phyloP scores from a whole-genome alignment of 1,284 basidiomycete genomes.

The Cryptococcus deneoformans region DNA sequence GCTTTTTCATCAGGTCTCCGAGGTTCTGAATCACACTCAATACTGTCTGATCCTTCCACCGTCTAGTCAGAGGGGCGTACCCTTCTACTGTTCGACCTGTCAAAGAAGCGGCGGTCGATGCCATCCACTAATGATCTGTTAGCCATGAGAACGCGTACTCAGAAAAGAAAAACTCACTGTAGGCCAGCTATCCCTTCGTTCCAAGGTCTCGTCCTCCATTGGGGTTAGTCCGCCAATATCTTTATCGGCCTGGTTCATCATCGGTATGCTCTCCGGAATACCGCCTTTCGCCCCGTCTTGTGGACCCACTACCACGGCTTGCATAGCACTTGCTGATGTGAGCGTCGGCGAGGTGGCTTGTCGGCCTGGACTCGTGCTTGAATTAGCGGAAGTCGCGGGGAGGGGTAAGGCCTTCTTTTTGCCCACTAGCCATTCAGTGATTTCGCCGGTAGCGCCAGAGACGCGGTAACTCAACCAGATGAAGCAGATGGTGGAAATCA shows the following conservation, averaged over 20 bases:
- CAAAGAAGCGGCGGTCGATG: conserved; percentile 20
- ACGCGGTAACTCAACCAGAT: conserved; percentile 73
- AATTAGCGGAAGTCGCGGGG: conserved; percentile 15
- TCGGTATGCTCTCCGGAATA: conserved; percentile 45
- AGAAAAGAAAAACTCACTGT: conserved; percentile 14
- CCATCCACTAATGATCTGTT: conserved; percentile 25
- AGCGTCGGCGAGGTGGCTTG: neutral
- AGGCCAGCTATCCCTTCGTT: conserved; percentile 23
- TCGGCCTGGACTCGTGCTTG: neutral
- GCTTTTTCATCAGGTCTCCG: conserved; percentile 30
- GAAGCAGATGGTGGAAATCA: conserved; percentile 71
- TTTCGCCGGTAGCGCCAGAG: conserved; percentile 66
- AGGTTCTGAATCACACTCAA: conserved; percentile 27
- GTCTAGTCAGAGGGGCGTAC: conserved; percentile 17
- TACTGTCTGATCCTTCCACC: conserved; percentile 33
- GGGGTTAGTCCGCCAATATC: neutral
- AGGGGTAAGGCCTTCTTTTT: conserved; percentile 37
- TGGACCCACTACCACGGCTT: conserved; percentile 25
- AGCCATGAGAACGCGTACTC: neutral
- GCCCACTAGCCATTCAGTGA: conserved; percentile 68
- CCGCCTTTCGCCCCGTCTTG: conserved; percentile 30
- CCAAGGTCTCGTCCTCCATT: conserved; percentile 8
- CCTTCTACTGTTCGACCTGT: conserved; percentile 20
- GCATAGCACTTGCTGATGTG: conserved; percentile 9
- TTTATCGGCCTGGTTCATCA: conserved; percentile 35